These are phyloP conservation scores for Parsonsia alboflavescens DNA, from an alignment of 257 asterid genomes.

Conservation along the genomic window DNA sequence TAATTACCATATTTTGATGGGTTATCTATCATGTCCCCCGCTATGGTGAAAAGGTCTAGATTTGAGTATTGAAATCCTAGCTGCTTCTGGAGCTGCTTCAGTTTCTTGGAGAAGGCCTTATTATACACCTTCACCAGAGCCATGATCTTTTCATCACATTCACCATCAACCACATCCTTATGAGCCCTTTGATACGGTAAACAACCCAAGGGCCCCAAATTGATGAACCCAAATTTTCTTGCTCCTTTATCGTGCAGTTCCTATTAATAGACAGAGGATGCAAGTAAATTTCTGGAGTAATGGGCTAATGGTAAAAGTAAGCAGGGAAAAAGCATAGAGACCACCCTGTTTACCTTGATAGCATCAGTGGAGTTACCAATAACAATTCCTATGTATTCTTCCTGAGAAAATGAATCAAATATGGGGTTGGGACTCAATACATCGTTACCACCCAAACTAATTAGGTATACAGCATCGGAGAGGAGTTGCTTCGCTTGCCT, in stretches of 20 bases:
- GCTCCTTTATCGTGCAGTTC: slow-evolving; percentile 25
- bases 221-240: slow-evolving; percentile 28
- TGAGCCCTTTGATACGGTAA: slow-evolving; percentile 18
- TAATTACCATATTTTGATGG: slow-evolving; percentile 24
- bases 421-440: slow-evolving; percentile 20
- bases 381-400: slow-evolving; percentile 17
- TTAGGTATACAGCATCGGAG: slow-evolving; percentile 26
- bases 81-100: slow-evolving; percentile 19
- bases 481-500: slow-evolving; percentile 9
- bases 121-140: slow-evolving; percentile 14
- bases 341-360: slow-evolving; percentile 15
- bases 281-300: background rate
- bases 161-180: background rate
- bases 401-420: slow-evolving; percentile 1
- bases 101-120: slow-evolving; percentile 8
- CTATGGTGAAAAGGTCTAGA: slow-evolving; percentile 15
- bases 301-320: too few species aligned
- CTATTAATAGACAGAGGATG: background rate
- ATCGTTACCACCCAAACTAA: slow-evolving; percentile 27
- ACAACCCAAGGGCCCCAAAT: slow-evolving; percentile 16
- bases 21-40: slow-evolving; percentile 14
- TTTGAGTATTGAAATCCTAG: slow-evolving; percentile 24
- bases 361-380: slow-evolving; percentile 23
- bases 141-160: slow-evolving; percentile 5
- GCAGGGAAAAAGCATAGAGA: background rate